A percentile compares a stretch with the other conserved stretches of the same genome.
Conservation (phyloP, 1,284 basidiomycete genomes). For the Moniliophthora roreri region DNA sequence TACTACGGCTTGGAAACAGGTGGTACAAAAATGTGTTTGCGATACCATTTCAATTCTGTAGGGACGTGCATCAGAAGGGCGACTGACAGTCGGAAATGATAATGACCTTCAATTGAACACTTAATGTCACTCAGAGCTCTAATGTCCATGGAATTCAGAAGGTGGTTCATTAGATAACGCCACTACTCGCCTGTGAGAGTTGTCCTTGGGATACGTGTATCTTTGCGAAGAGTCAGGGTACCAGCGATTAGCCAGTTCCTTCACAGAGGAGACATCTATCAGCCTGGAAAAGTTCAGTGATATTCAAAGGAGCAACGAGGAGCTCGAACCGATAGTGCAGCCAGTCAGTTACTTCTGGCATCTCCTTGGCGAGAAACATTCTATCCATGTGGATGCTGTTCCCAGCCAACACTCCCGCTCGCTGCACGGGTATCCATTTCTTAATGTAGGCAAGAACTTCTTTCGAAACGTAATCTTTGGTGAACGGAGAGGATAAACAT, state of each 20-base stretch:
- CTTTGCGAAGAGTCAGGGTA: slow-evolving; percentile 41
- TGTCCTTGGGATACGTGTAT: slow-evolving; percentile 32
- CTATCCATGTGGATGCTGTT: slow-evolving; percentile 82
- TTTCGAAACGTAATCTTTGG: slow-evolving; percentile 52
- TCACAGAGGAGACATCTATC: slow-evolving; percentile 78
- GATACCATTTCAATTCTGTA: slow-evolving; percentile 62
- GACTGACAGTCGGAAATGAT: not conserved
- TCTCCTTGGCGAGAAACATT: slow-evolving; percentile 68
- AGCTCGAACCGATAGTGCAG: slow-evolving; percentile 72
- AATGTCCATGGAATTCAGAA: slow-evolving; percentile 1
- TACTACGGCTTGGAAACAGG: slow-evolving; percentile 19
- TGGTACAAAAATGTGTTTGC: slow-evolving; percentile 53
- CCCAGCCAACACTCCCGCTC: slow-evolving; percentile 72
- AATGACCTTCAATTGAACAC: slow-evolving; percentile 68
- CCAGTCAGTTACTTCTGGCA: slow-evolving; percentile 75
- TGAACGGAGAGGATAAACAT: slow-evolving; percentile 63
- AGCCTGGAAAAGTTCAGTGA: slow-evolving; percentile 53
- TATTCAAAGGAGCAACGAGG: slow-evolving; percentile 29
- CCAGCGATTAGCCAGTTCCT: slow-evolving; percentile 80
- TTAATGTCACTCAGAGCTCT: slow-evolving; percentile 81
- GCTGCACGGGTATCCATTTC: slow-evolving; percentile 66
- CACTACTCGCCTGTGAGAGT: slow-evolving; percentile 46
- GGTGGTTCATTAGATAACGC: slow-evolving; percentile 1
- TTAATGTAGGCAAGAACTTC: slow-evolving; percentile 69
- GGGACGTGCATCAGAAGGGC: slow-evolving; percentile 2